A percentile compares a stretch with the other conserved stretches of the same genome.
Conservation (phyloP, 805 yeast genomes). For the Pichia manshurica region DNA sequence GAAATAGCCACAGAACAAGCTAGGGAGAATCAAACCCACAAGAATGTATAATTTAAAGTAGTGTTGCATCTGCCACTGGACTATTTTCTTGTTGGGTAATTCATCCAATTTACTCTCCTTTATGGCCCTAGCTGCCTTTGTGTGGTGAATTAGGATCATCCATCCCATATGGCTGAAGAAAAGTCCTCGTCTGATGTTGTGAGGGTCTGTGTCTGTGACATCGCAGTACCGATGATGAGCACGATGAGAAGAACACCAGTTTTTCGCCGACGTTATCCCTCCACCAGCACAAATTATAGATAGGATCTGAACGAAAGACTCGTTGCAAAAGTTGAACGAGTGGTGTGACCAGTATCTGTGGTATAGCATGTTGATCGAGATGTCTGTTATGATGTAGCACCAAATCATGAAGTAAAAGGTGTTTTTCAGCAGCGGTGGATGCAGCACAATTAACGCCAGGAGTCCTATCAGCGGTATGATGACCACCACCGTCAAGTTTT, state of each 20-base stretch:
- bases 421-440: conserved; percentile 14
- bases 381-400: conserved; percentile 54
- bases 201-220: conserved; percentile 77
- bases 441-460: conserved; percentile 1
- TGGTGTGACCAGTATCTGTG: conserved; percentile 73
- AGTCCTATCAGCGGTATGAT: conserved; percentile 44
- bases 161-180: conserved; percentile 85
- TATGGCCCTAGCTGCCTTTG: conserved; percentile 40
- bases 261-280: conserved; percentile 68
- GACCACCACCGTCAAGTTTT: conserved; percentile 51
- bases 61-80: conserved; percentile 67
- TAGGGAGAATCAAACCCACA: conserved; percentile 55
- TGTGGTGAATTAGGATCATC: conserved; percentile 66
- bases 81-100: conserved; percentile 50
- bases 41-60: conserved; percentile 47
- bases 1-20: conserved; percentile 52
- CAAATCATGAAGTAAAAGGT: conserved; percentile 47
- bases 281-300: conserved; percentile 64
- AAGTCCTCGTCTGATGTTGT: conserved; percentile 74
- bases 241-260: conserved; percentile 81
- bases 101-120: conserved; percentile 49
- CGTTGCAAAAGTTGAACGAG: conserved; percentile 40
- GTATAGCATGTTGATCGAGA: conserved; percentile 79
- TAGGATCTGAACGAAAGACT: conserved; percentile 42
- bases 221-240: conserved; percentile 89